Evolutionary conservation across 805 yeast species (phyloP).

Genomic region (Yarrowia divulgata): DNA sequence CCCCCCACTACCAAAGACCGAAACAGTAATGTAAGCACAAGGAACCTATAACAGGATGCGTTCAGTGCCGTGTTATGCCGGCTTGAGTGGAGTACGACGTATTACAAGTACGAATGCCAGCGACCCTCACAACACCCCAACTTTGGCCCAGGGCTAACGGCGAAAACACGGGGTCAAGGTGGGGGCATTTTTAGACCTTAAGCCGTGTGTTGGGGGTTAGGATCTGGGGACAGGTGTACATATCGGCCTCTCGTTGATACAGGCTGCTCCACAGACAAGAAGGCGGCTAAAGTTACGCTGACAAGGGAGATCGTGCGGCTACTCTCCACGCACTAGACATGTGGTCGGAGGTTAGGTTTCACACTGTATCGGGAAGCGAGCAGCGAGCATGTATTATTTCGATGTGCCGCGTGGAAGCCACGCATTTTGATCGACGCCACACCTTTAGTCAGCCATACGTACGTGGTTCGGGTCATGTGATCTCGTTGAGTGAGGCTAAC

Average conservation of each 20-base stretch:
- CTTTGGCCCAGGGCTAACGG: neutral
- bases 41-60: too few relatives aligned
- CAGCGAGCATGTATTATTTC: slow-evolving; percentile 6
- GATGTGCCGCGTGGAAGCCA: neutral
- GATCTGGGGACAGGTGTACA: neutral
- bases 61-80: slow-evolving; percentile 14
- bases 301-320: slow-evolving; percentile 35
- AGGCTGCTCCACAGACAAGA: neutral
- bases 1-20: neutral
- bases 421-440: slow-evolving; percentile 15
- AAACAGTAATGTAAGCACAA: too few relatives aligned
- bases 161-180: slow-evolving; percentile 9
- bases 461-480: neutral
- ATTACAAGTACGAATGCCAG: too few relatives aligned
- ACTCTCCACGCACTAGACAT: neutral
- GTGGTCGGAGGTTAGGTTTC: slow-evolving; percentile 18
- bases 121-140: too few relatives aligned
- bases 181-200: neutral
- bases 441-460: slow-evolving; percentile 14
- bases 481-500: slow-evolving; percentile 14
- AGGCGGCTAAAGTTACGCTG: slow-evolving; percentile 39
- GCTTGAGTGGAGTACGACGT: too few relatives aligned
- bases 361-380: slow-evolving; percentile 26
- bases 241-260: neutral
- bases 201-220: slow-evolving; percentile 6